Evolutionary conservation across 768 basidiomycete species (phyloP), one percentile per base, ranked within the genome.

Genomic region (Amanita brunnescens): DNA sequence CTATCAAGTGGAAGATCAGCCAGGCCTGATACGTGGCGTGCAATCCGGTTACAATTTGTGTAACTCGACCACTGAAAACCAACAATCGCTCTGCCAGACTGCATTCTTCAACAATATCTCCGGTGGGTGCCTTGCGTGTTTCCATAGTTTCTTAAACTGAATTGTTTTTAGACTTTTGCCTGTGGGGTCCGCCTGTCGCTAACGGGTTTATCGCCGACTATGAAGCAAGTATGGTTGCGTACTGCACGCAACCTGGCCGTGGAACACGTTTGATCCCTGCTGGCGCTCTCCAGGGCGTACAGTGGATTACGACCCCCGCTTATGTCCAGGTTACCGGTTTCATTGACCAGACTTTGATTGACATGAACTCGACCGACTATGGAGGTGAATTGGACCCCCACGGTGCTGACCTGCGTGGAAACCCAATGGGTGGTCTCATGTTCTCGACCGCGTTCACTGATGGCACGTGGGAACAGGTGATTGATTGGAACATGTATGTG

Each of bases 351-450:
- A 68, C 67, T 2, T 54, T 60, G 41, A 64, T 91, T 55, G 73
- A 85, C 66, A 55, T 90, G 16, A 50, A 62, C 9, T 9, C 62
- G 0, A 63, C 51, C 10, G 89, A 91, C 58, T 76, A 59, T 30
- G 89, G 90, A 56, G 89, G 88, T 52, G 88, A 91, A 65, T 74
- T 88, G 47, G 84, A 89, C 63, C 79, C 85, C 13, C 81, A 84
- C 55, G 86, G 87, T 52, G 84, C 85, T 54, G 87, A 88, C 62
- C 49, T 68, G 78, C 79, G 84, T 55, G 90, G 89, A n/a, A 92
- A 90, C 69, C 86, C 86, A 2, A 70, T 87, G 23, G 88, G 88
- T 55, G 85, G 79, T 44, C 63, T 89, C 23, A 52, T 87, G 38
- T 91, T 75, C 70, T 80, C 85, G 0, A 81, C 69, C 53, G 74